Conservation (phyloP, 106 monocot genomes). For the Platanthera guangdongensis region DNA sequence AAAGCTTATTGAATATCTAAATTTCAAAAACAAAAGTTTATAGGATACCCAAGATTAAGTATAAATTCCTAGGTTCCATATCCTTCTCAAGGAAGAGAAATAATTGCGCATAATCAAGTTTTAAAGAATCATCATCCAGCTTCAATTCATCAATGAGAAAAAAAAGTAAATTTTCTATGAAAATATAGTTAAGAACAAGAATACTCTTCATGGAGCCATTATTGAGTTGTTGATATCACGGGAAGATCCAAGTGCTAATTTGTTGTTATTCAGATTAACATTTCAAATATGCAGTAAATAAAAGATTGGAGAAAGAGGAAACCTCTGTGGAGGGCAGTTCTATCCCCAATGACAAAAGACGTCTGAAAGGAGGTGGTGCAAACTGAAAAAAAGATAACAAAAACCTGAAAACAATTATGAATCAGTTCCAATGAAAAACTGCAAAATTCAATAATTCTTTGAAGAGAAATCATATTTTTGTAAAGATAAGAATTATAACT, state of each 20-base stretch:
- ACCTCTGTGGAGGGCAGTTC: constrained; percentile 30
- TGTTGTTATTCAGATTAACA: not conserved
- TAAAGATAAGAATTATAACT: not conserved
- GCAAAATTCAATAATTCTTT: not conserved
- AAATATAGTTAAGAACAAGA: not conserved
- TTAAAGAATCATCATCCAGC: not conserved
- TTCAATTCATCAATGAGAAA: not conserved
- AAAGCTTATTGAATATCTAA: not conserved
- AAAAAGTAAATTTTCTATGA: not conserved
- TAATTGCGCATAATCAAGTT: not conserved
- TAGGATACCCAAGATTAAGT: not conserved
- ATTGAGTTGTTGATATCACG: not conserved
- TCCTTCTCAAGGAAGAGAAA: not conserved
- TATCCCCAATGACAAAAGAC: constrained; percentile 21
- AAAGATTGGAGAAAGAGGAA: constrained; percentile 5
- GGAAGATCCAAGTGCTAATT: not conserved
- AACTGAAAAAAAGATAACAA: constrained; percentile 57
- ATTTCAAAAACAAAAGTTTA: not conserved
- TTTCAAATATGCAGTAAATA: not conserved
- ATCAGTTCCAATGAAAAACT: not conserved
- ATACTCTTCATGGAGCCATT: not conserved
- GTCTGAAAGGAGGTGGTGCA: constrained; percentile 67
- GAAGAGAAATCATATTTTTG: not conserved
- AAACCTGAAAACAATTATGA: constrained; percentile 38
- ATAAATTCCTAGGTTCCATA: not conserved